Evolutionary conservation across 768 basidiomycete species (phyloP), one percentile per base, ranked within the genome.

Genomic region (Collybia sordida): DNA sequence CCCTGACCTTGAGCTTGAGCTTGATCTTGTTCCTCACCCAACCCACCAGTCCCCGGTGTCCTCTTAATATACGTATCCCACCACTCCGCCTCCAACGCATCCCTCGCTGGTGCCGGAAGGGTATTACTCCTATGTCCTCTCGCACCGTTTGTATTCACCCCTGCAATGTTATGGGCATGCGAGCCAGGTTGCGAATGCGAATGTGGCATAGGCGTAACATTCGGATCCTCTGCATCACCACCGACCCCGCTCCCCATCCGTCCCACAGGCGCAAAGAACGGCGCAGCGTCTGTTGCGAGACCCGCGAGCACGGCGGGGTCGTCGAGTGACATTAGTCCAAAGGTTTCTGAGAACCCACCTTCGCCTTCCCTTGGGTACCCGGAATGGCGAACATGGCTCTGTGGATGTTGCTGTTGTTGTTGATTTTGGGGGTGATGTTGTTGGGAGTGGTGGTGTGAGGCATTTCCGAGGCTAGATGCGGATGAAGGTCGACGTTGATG

Each of bases 281-380:
- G 82, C 12, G 78, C 73, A 5, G 75, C 79, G 50, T 85, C 84
- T 3, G 63, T 64, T 1, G 81, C 64, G 42, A 88, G 71, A 2
- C 84, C 79, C 0, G 86, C 82, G 31, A 90, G 72, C 6, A 85
- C 82, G 47, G 78, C 78, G 1, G 83, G 80, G 59, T 91, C 89
- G 49, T 90, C 88, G 44, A 92, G 74, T 17, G 81, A 82, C 83
- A 92, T 80, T 45, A 86, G 73, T 6, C 86, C 89, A 61, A 92
- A 90, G 1, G 83, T 85, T 19, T 75, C 78, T 3, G 78, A 80
- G 59, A 86, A 79, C 1, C 69, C 73, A 22, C 68, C 72, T 50
- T 78, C 57, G 49, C 73, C 46, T 38, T 44, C 52, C 53, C 56
- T 53, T 41, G 48, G 50, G 47, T 43, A 34, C 31, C 9, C 25